Evolutionary conservation across 1,139 yeast species (phyloP), one percentile per base, ranked within the genome.

Genomic region (Pichia sp.): DNA sequence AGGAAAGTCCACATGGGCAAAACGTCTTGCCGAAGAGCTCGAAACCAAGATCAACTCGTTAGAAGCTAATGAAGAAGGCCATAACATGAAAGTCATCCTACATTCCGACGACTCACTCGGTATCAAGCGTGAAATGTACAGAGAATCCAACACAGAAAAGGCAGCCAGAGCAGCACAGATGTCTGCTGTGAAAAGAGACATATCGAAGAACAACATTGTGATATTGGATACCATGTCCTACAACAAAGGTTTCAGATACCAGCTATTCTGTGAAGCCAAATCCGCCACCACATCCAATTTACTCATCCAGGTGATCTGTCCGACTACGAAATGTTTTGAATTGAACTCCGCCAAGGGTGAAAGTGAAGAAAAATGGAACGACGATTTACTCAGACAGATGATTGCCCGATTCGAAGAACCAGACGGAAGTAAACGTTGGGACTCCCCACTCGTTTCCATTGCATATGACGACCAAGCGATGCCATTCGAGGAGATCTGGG

Each of bases 201-300:
- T 94, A 9, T 73, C 85, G 4, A 75, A 83, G 40, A 72, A 76
- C 27, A 83, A 79, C 28, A 75, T 93, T 40, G 97, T 93, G 2
- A 81, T 93, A 19, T 73, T 93, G 48, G 99, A 93, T 66, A 79
- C 94, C 2, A 71, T 90, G 61, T 84, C 90, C 21, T 94, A 94
- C 63, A 94, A 94, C 61, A 94, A 93, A 62, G 99, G 99, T 0
- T 90, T 90, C 63, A 73, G 99, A 51, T 93, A 94, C 66, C 99
- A 93, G 66, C 72, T 93, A 47, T 90, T 81, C 65, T 90, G 98
- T 66, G 99, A 93, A 63, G 93, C 96, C 34, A 91, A 91, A 61
- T 86, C 91, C 1, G 72, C 82, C 27, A 76, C 81, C 17, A 90
- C 98, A 1, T 85, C 94, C 2, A 86, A 88, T 55, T 86, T 96